Evolutionary conservation across 345 rosid genomes (phyloP).

Genomic region (Populus deltoides): DNA sequence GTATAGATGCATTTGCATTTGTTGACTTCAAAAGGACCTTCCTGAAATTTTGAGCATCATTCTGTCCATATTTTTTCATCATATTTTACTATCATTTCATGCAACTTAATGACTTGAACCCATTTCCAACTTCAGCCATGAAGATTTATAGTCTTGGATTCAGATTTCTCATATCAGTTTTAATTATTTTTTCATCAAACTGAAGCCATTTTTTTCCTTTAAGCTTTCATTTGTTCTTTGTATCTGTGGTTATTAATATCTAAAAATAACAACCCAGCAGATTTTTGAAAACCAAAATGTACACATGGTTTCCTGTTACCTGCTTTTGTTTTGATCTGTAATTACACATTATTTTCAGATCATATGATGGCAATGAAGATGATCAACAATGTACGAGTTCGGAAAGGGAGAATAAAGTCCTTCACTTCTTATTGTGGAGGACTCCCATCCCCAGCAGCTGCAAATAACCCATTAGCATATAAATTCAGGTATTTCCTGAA

Average conservation of each 20-base stretch:
- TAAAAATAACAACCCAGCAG: neutral
- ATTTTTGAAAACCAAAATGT: neutral
- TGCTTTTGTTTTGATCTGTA: neutral
- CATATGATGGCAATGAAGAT: conserved; percentile 99
- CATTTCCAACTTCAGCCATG: neutral
- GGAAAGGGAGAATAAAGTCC: conserved; percentile 70
- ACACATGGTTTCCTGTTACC: neutral
- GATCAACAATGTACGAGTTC: conserved; percentile 67
- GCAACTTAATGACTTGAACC: neutral
- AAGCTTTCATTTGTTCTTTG: neutral
- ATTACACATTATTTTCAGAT: conserved; percentile 42
- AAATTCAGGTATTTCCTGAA: conserved; percentile 67
- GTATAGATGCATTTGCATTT: neutral
- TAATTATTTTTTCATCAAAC: neutral
- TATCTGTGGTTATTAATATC: neutral
- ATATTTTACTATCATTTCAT: neutral
- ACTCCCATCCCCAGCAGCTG: conserved; percentile 95
- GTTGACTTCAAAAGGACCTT: neutral
- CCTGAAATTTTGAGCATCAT: neutral
- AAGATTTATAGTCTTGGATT: neutral
- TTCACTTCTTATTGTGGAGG: conserved; percentile 91
- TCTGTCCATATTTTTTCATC: neutral
- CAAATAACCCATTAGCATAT: conserved; percentile 87
- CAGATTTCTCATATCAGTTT: neutral
- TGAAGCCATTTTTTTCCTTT: neutral